Conservation (phyloP, 1,284 basidiomycete genomes). For the Cryptococcus depauperatus region DNA sequence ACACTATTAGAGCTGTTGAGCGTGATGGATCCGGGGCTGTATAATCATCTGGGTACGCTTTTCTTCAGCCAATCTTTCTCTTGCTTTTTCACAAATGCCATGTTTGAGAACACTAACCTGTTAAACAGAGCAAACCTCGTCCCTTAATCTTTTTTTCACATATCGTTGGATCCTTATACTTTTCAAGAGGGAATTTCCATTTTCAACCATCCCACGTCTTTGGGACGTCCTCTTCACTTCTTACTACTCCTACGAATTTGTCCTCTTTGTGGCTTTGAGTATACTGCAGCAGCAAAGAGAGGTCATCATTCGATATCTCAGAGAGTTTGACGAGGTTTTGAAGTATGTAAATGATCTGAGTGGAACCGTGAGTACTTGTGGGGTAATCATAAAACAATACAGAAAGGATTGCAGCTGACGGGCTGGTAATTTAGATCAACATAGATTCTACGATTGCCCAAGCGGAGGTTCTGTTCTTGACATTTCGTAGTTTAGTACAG, state of each 20-base stretch:
- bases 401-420: not conserved
- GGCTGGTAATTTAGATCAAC: constrained; percentile 54
- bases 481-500: constrained; percentile 54
- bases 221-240: constrained; percentile 97
- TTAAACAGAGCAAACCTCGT: constrained; percentile 70
- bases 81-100: too few relatives aligned
- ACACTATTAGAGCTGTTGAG: constrained; percentile 82
- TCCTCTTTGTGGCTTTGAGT: constrained; percentile 90
- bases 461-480: constrained; percentile 81
- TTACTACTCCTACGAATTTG: constrained; percentile 75
- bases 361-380: constrained; percentile 54
- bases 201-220: constrained; percentile 74
- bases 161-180: constrained; percentile 74
- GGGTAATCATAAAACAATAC: not conserved
- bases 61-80: not conserved
- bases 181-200: constrained; percentile 92
- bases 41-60: constrained; percentile 65
- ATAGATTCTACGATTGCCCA: constrained; percentile 83
- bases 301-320: constrained; percentile 84
- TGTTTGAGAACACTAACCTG: too few relatives aligned
- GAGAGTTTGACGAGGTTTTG: constrained; percentile 61
- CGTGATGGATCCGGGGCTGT: constrained; percentile 89
- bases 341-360: constrained; percentile 93
- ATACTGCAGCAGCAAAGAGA: constrained; percentile 89
- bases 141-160: constrained; percentile 94